Evolutionary conservation across 2,329 filamentous ascomycete species (phyloP), one percentile per base, ranked within the genome.

Genomic region (Diplodia sapinea): DNA sequence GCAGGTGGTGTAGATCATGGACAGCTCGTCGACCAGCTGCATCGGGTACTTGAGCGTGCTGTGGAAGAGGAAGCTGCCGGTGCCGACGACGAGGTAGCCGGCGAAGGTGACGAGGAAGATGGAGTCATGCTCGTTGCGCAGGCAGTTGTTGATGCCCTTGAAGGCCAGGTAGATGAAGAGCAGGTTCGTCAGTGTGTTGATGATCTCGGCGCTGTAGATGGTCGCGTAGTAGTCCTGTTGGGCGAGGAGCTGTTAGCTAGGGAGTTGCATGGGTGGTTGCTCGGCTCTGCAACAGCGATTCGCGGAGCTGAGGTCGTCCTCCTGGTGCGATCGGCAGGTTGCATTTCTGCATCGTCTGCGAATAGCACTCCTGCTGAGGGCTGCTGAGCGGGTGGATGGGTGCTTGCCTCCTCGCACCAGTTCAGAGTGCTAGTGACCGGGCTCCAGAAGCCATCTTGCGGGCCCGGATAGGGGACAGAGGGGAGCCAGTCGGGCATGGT

Each of bases 111-210:
- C 81, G 61, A 91, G 75, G 79, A 96, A 96, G 68, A 96, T 89
- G 15, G 79, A 81, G 66, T 93, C 91, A 78, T 97, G 92, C 17
- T 85, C 84, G 78, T 96, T 84, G 70, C 84, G 85, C 49, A 90
- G 75, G 77, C 92, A 96, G 77, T 89, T 93, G 66, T 83, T 81
- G 70, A 95, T 87, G 29, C 94, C 94, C 75, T 89, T 90, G 71
- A 87, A 80, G 8, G 92, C 92, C 23, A 96, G 85, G 77, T 85
- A 91, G 72, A 96, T 83, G 78, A 97, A 97, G 29, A 95, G 81
- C 3, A 91, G 77, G 77, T 97, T 97, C 40, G 93, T 97, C 38
- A 94, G 74, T 3, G 92, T 91, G 75, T 90, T 94, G 75, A 93
- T 86, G 55, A 94, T 88, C 76, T 94, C 91, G 43, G 91, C 91